Conservation (phyloP, 2,329 filamentous ascomycete species). For the Diaporthe capsici region DNA sequence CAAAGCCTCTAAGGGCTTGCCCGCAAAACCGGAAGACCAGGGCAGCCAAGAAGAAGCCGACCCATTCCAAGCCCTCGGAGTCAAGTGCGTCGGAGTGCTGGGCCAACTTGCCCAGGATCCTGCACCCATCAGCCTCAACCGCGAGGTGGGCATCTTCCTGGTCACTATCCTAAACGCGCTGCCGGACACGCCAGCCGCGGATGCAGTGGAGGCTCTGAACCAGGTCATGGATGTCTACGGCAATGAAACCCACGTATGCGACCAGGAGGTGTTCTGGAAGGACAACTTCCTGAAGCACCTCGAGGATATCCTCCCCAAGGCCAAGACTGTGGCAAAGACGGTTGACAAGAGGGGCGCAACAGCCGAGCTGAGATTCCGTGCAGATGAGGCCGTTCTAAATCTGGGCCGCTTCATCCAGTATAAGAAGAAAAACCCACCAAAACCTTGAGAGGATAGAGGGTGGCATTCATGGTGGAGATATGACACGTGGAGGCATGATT, state of each 20-base stretch:
- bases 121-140: slow-evolving; percentile 67
- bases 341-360: slow-evolving; percentile 71
- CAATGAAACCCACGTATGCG: slow-evolving; percentile 70
- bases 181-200: slow-evolving; percentile 68
- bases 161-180: slow-evolving; percentile 66
- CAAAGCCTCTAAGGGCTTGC: slow-evolving; percentile 66
- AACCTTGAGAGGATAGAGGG: slow-evolving; percentile 14
- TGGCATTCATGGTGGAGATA: slow-evolving; percentile 19
- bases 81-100: slow-evolving; percentile 77
- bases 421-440: slow-evolving; percentile 70
- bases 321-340: slow-evolving; percentile 69
- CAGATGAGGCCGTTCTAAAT: slow-evolving; percentile 74
- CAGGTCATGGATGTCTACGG: slow-evolving; percentile 78
- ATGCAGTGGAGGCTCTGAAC: slow-evolving; percentile 75
- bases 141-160: slow-evolving; percentile 75
- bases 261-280: slow-evolving; percentile 75
- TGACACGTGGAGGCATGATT: not conserved
- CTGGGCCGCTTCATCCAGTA: slow-evolving; percentile 74
- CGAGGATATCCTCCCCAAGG: slow-evolving; percentile 66
- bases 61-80: slow-evolving; percentile 73
- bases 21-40: slow-evolving; percentile 36
- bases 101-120: slow-evolving; percentile 73
- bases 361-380: slow-evolving; percentile 69
- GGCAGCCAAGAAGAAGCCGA: slow-evolving; percentile 57
- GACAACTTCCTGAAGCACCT: slow-evolving; percentile 72